Conservation (phyloP, 2,329 filamentous ascomycete genomes). For the Cladosporium phlei region DNA sequence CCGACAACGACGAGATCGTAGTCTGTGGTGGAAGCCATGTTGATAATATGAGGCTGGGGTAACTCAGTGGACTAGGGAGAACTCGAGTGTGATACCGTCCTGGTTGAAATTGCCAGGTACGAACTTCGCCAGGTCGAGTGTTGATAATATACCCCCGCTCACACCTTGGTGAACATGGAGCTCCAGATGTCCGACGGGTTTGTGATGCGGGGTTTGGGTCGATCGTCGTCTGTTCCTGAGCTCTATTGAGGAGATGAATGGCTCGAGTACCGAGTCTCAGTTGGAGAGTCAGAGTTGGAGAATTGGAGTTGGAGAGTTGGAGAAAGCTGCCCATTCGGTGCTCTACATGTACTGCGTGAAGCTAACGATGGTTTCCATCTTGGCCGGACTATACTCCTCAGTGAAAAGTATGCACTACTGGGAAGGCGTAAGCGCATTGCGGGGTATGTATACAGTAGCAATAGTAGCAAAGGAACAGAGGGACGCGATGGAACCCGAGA, state of each 20-base stretch:
- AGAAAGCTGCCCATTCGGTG: no score
- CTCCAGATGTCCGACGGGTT: conserved; percentile 7
- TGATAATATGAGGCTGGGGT: background rate
- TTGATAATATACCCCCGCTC: background rate
- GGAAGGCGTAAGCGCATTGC: no score
- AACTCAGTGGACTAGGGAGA: background rate
- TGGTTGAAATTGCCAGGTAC: no score
- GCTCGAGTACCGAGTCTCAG: background rate
- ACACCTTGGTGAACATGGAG: background rate
- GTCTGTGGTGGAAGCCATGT: conserved; percentile 26
- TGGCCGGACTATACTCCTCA: background rate
- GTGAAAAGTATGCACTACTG: no score
- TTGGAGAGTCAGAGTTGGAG: no score
- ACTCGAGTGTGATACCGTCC: no score
- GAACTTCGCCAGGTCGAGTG: background rate
- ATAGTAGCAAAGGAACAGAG: no score
- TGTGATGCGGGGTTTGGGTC: conserved; percentile 6
- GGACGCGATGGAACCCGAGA: no score
- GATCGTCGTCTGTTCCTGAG: conserved; percentile 10
- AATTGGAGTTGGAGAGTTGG: no score
- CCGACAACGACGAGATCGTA: conserved; percentile 40
- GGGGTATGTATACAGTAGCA: no score
- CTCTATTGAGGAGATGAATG: no score
- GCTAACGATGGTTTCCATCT: conserved; percentile 3
- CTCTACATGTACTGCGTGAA: background rate